A percentile compares a stretch with the other conserved stretches of the same genome.
phyloP scores from a whole-genome alignment of 257 asterid species.

The Rauvolfia tetraphylla region DNA sequence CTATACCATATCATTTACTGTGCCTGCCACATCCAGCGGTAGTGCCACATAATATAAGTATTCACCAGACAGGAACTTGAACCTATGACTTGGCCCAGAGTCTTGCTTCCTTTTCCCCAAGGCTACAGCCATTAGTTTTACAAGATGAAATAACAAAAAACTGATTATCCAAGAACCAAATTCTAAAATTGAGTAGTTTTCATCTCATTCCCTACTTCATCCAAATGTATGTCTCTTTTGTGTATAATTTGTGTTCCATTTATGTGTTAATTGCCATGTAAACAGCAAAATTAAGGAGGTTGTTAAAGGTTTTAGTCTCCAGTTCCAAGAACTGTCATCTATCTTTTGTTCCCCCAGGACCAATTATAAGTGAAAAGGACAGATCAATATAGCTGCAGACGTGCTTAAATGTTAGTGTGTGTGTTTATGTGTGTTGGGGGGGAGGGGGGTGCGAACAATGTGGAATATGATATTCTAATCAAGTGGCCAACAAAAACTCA shows the following conservation, averaged over 20 bases:
- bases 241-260: background rate
- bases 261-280: background rate
- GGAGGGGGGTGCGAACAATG: too few species aligned
- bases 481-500: background rate
- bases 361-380: background rate
- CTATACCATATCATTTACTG: background rate
- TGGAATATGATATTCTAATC: background rate
- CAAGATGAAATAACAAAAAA: background rate
- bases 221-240: background rate
- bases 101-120: background rate
- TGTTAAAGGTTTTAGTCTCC: background rate
- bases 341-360: background rate
- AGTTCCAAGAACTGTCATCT: background rate
- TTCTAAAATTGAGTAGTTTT: background rate
- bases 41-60: background rate
- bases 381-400: background rate
- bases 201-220: background rate
- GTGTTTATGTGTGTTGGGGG: too few species aligned
- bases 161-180: background rate
- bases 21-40: background rate
- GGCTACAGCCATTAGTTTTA: background rate
- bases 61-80: background rate
- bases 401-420: too few species aligned
- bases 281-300: background rate
- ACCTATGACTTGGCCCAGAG: background rate